A percentile compares a stretch with the other conserved stretches of the same genome.
These are phyloP conservation scores for Phaeomoniella chlamydospora DNA, from an alignment of 2,329 filamentous ascomycete species.

Conservation along the genomic window DNA sequence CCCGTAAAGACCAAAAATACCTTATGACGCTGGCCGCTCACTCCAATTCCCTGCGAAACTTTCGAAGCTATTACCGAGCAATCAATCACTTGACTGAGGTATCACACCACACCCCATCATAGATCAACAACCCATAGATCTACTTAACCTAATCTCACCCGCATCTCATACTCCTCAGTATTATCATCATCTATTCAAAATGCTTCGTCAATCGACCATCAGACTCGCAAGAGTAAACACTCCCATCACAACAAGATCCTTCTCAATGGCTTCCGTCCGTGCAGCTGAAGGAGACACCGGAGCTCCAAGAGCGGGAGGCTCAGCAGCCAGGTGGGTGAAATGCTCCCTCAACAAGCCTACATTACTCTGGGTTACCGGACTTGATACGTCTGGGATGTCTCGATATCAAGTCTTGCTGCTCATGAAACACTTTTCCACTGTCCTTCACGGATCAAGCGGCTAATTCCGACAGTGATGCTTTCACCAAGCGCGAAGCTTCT, in stretches of 20 bases:
- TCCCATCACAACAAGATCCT: conserved; percentile 35
- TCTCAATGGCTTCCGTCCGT: conserved; percentile 46
- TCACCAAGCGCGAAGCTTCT: conserved; percentile 82
- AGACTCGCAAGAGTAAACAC: conserved; percentile 42
- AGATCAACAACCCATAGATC: too few relatives aligned
- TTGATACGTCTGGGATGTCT: too few relatives aligned
- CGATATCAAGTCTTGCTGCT: too few relatives aligned
- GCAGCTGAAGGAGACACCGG: conserved; percentile 62
- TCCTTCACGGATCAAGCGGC: not conserved
- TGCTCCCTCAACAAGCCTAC: not conserved
- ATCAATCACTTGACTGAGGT: too few relatives aligned
- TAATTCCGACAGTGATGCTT: conserved; percentile 54
- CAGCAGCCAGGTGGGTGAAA: conserved; percentile 20
- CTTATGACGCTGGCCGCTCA: too few relatives aligned
- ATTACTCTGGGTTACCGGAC: not conserved
- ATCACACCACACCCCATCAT: too few relatives aligned
- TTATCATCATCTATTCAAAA: conserved; percentile 23
- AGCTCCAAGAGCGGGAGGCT: conserved; percentile 21
- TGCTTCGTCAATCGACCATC: conserved; percentile 53
- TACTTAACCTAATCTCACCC: too few relatives aligned
- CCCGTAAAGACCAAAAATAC: too few relatives aligned
- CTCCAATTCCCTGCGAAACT: too few relatives aligned
- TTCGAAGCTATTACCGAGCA: too few relatives aligned
- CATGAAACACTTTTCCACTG: too few relatives aligned
- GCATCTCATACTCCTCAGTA: too few relatives aligned